phyloP scores from a whole-genome alignment of 1,284 basidiomycete genomes.

The Chalciporus sp. region DNA sequence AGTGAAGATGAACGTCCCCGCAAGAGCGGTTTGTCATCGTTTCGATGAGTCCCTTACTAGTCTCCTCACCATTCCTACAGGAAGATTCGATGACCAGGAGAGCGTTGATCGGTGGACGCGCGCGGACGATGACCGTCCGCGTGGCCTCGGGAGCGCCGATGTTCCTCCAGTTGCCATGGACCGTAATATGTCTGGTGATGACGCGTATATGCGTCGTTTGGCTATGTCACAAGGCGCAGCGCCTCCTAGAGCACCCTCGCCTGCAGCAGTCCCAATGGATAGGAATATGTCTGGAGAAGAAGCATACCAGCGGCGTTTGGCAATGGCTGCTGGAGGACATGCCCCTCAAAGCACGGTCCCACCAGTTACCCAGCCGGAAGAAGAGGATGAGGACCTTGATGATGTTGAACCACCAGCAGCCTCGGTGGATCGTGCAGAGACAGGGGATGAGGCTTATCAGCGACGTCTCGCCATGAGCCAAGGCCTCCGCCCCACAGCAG shows the following conservation, averaged over 20 bases:
- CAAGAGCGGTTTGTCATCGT: conserved; percentile 58
- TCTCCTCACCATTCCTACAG: conserved; percentile 36
- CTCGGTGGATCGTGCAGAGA: conserved; percentile 38
- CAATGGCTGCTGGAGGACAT: conserved; percentile 43
- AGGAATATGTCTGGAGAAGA: conserved; percentile 59
- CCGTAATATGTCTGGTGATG: conserved; percentile 53
- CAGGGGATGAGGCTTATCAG: conserved; percentile 74
- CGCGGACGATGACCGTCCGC: conserved; percentile 49
- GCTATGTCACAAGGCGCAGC: conserved; percentile 45
- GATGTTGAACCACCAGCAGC: conserved; percentile 16
- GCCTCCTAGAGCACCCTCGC: conserved; percentile 24
- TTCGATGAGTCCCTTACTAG: not conserved
- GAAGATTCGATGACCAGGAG: conserved; percentile 53
- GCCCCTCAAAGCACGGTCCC: conserved; percentile 22
- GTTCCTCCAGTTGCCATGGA: conserved; percentile 31
- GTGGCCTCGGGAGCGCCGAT: conserved; percentile 29
- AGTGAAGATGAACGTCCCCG: conserved; percentile 72
- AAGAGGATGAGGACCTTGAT: conserved; percentile 24
- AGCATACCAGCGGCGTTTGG: conserved; percentile 61
- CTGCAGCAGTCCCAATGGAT: conserved; percentile 33
- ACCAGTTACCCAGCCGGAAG: conserved; percentile 1
- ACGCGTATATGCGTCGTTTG: conserved; percentile 58
- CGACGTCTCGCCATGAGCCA: conserved; percentile 62
- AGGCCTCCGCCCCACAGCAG: conserved; percentile 23
- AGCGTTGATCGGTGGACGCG: conserved; percentile 54